Conservation (phyloP, 2,329 filamentous ascomycete species). For the Apiospora marii region DNA sequence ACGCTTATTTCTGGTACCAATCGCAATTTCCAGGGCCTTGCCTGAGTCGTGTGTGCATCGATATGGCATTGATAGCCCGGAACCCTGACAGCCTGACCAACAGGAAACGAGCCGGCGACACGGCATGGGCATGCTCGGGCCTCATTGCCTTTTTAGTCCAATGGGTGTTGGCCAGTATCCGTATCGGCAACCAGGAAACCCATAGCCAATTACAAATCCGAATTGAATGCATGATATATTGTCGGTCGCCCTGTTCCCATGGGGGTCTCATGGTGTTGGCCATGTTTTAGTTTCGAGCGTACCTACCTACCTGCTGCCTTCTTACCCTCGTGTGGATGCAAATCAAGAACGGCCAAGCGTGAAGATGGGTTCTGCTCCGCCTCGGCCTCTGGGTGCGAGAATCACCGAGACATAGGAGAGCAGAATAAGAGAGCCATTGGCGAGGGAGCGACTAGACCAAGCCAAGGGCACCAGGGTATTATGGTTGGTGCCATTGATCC, state of each 20-base stretch:
- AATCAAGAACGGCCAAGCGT: not conserved
- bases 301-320: not conserved
- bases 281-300: constrained; percentile 8
- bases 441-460: not conserved
- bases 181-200: constrained; percentile 42
- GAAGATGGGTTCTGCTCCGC: not conserved
- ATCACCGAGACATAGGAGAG: constrained; percentile 11
- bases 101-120: constrained; percentile 52
- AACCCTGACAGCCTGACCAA: constrained; percentile 49
- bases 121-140: constrained; percentile 49
- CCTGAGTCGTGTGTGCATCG: constrained; percentile 37
- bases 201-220: constrained; percentile 47
- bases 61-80: constrained; percentile 38
- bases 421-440: not conserved
- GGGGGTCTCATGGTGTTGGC: constrained; percentile 18
- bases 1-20: constrained; percentile 15
- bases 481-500: constrained; percentile 8
- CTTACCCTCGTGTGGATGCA: not conserved
- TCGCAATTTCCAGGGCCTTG: constrained; percentile 36
- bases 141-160: constrained; percentile 51
- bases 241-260: constrained; percentile 40
- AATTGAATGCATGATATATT: constrained; percentile 31
- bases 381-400: not conserved
- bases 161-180: constrained; percentile 41
- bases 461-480: not conserved